Evolutionary conservation across 129 eudicot species (phyloP), one percentile per base, ranked within the genome.

Genomic region (Chrysanthemum makinoi): DNA sequence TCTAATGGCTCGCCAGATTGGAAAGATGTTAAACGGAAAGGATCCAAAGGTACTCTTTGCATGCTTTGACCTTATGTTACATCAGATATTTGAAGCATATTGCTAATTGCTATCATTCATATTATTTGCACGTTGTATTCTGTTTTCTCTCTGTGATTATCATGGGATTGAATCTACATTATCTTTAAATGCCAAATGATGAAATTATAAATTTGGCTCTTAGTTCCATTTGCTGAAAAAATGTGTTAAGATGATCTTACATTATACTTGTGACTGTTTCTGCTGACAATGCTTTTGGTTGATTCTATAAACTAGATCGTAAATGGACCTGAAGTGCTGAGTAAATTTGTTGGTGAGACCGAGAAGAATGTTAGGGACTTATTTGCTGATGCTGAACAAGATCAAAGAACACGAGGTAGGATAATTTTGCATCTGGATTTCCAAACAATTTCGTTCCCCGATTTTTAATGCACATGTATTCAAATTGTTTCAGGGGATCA

Each of bases 351-450:
- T 81, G 99, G 99, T 80, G 99, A 95, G 76, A 95, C 99, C 46
- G 99, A 95, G 85, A 95, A 95, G 76, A 95, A 95, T 69, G 95
- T 95, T 30, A 85, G 99, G 59, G 99, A 95, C 80, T 78, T 95
- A 80, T 95, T 95, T 90, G 99, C 97, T 73, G 99, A 95, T 79
- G 99, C 99, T 73, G 99, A 95, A 78, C 89, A 87, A 44, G 99
- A 95, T 69, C 99, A 95, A 82, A 88, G 82, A 83, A 75, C 96
- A 78, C 83, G 80, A 86, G 99, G 98, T 87, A 83, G 44, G 73
- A 5, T 57, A 17, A 14, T 47, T 80, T 66, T 57, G 35, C 77
- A 43, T 59, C 16, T 72, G 26, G 59, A 30, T 49, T 11, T 52
- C 5, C 43, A 33, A 2, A 49, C 59, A 58, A 46, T 12, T 16